Base-by-base conservation (phyloP, 208 protist species). In the Strigomonas culicis region DNA sequence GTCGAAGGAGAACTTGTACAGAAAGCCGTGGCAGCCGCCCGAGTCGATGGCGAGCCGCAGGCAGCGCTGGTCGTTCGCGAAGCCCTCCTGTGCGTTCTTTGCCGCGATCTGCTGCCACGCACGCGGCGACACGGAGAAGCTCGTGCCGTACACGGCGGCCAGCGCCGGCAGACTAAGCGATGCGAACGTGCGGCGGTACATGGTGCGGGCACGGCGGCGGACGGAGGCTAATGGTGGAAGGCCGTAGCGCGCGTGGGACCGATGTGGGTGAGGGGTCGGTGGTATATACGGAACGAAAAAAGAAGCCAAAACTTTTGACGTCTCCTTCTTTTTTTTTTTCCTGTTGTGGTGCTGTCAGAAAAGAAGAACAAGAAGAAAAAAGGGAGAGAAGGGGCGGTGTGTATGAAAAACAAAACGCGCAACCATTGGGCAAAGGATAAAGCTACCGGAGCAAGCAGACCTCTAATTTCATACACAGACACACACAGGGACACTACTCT, bases 1-100 rank as follows among this genome's bases (percentile, higher is more conserved):
- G 56, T 96, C 86, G 55, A 94, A 88, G 19, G 79, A 67, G 57
- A 96, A 96, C 68, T 93, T 92, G 80, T 96, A 96, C 57, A 87
- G 56, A 43, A 88, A 96, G 11, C 90, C 90, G 69, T 96, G 90
- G 67, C 90, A 96, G 51, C 90, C 90, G 24, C 90, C 90, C 6
- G 85, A 90, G 63, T 94, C 90, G 49, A 96, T 87, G 27, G 87
- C 78, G 0, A 96, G 75, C 6, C 90, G 86, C 46, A 96, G 74
- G 34, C 77, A 82, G 22, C 90, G 86, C 22, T 70, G 68, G 57
- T 90, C 79, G 60, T 93, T 93, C 21, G 66, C 17, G 47, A 90
- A 86, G 15, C 86, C 86, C 47, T 96, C 90, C 66, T 85, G 74
- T 1, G 50, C 56, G 60, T 96, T 96, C 62, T 91, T 92, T 41